A percentile compares a stretch with the other conserved stretches of the same genome.
These are phyloP conservation scores for Lizonia empirigonia DNA, from an alignment of 2,329 filamentous ascomycete genomes.

Conservation along the genomic window DNA sequence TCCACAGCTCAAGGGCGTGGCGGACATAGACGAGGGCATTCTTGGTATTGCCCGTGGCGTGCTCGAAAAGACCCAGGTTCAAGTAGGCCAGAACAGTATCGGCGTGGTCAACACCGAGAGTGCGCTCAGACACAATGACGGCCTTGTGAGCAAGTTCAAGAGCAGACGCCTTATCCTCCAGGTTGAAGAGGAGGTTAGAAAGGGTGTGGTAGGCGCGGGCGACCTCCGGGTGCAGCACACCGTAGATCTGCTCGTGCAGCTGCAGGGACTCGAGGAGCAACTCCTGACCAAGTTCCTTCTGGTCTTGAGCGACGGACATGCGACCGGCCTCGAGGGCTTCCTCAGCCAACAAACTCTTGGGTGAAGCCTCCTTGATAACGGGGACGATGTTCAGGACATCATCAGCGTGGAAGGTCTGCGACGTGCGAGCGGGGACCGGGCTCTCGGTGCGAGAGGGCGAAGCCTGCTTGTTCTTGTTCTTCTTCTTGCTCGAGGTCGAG, in stretches of 20 bases:
- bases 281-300: slow-evolving; percentile 95
- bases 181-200: slow-evolving; percentile 93
- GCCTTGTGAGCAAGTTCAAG: slow-evolving; percentile 96
- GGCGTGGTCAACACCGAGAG: slow-evolving; percentile 87
- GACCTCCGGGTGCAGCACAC: slow-evolving; percentile 94
- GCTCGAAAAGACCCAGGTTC: slow-evolving; percentile 92
- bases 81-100: slow-evolving; percentile 96
- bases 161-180: slow-evolving; percentile 96
- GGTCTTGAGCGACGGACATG: slow-evolving; percentile 92
- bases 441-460: slow-evolving; percentile 55
- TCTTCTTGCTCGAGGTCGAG: slow-evolving; percentile 51
- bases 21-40: slow-evolving; percentile 86
- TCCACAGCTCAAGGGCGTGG: slow-evolving; percentile 94
- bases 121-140: slow-evolving; percentile 93
- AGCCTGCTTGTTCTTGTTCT: slow-evolving; percentile 63
- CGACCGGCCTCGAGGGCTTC: slow-evolving; percentile 95
- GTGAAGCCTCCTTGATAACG: slow-evolving; percentile 90
- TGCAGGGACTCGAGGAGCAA: slow-evolving; percentile 94
- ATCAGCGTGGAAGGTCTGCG: slow-evolving; percentile 75
- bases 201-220: slow-evolving; percentile 93
- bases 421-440: slow-evolving; percentile 53
- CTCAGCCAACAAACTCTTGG: slow-evolving; percentile 87
- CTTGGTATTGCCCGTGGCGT: slow-evolving; percentile 88
- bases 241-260: slow-evolving; percentile 97
- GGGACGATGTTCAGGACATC: slow-evolving; percentile 94